Conservation (phyloP, 2,329 filamentous ascomycete species). For the Helicocarpus griseus region DNA sequence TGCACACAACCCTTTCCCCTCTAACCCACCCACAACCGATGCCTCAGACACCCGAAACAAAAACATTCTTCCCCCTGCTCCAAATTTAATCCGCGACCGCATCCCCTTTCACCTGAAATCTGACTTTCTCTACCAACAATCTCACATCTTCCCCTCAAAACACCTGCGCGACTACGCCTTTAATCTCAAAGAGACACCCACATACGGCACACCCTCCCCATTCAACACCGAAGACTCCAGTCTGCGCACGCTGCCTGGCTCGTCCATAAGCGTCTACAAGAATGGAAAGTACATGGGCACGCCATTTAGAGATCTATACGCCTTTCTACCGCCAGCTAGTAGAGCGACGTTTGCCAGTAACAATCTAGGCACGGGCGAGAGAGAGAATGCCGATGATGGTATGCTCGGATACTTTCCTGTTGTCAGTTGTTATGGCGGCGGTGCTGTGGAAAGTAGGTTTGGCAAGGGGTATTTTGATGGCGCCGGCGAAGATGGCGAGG, state of each 20-base stretch:
- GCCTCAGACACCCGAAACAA: background rate
- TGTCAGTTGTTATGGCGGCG: constrained; percentile 83
- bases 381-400: constrained; percentile 85
- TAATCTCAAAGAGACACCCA: constrained; percentile 37
- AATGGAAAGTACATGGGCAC: constrained; percentile 82
- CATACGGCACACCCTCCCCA: constrained; percentile 43
- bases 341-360: constrained; percentile 34
- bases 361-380: constrained; percentile 51
- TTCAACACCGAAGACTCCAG: constrained; percentile 60
- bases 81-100: constrained; percentile 87
- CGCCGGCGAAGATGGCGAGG: too few species aligned
- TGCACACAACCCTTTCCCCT: constrained; percentile 4
- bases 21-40: background rate
- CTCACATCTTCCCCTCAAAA: constrained; percentile 60
- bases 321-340: constrained; percentile 86
- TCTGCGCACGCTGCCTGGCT: constrained; percentile 79
- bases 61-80: constrained; percentile 39
- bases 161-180: constrained; percentile 65
- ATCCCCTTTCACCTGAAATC: constrained; percentile 91
- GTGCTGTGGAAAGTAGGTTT: constrained; percentile 87
- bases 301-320: constrained; percentile 75
- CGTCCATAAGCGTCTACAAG: constrained; percentile 81
- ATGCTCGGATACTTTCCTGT: constrained; percentile 94
- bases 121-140: constrained; percentile 77
- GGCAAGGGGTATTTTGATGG: too few species aligned